These are phyloP conservation scores for Stygiomarasmius scandens DNA, from an alignment of 1,284 basidiomycete species.

Conservation along the genomic window DNA sequence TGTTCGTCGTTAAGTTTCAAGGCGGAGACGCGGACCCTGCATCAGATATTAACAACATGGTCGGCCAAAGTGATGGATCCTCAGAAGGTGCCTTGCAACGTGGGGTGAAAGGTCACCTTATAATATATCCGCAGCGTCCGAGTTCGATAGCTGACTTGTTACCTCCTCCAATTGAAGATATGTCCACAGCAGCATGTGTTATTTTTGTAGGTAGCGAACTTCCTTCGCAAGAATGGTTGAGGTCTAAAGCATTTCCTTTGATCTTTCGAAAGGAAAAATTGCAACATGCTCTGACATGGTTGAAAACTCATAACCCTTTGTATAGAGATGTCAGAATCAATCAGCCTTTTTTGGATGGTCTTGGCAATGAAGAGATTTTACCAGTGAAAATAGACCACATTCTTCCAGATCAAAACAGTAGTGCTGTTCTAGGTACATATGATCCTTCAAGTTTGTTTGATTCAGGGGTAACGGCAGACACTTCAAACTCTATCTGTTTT, in stretches of 20 bases:
- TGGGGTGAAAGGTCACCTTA: conserved; percentile 8
- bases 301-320: conserved; percentile 33
- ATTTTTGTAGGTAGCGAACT: conserved; percentile 35
- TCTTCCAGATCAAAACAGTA: conserved; percentile 9
- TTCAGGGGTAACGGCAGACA: neutral
- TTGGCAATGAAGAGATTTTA: conserved; percentile 20
- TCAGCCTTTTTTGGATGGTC: conserved; percentile 19
- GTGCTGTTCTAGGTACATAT: conserved; percentile 25
- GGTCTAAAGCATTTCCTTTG: conserved; percentile 30
- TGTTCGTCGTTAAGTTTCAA: neutral
- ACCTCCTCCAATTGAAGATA: conserved; percentile 33
- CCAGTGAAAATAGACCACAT: conserved; percentile 32
- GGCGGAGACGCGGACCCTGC: neutral
- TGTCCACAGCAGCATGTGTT: conserved; percentile 33
- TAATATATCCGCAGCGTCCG: conserved; percentile 5
- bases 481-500: conserved; percentile 18
- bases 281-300: conserved; percentile 31
- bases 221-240: conserved; percentile 33
- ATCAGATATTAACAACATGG: too few species aligned
- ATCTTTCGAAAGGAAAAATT: neutral
- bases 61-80: too few species aligned
- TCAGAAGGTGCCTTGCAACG: too few species aligned
- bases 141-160: conserved; percentile 24
- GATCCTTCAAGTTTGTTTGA: too few species aligned
- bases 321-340: conserved; percentile 34